Evolutionary conservation across 1,139 yeast species (phyloP).

Genomic region (Saccharomycopsis phalli): DNA sequence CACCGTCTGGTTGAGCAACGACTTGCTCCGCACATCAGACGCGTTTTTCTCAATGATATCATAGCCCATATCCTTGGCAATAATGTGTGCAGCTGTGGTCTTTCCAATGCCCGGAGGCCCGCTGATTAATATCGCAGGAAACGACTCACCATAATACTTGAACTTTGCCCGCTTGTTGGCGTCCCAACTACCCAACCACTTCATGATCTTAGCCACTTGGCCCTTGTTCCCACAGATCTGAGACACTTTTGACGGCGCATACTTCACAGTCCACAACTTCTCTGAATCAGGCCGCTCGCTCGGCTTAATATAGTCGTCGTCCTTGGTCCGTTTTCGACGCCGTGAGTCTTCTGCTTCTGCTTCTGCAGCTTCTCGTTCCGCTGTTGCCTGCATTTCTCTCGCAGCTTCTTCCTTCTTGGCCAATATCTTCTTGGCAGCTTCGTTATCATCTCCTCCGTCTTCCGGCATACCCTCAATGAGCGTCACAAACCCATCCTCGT

Average conservation of each 20-base stretch:
- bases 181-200: constrained; percentile 80
- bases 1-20: constrained; percentile 56
- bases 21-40: constrained; percentile 83
- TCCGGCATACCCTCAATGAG: constrained; percentile 76
- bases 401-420: constrained; percentile 64
- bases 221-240: constrained; percentile 93
- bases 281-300: constrained; percentile 37
- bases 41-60: constrained; percentile 74
- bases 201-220: constrained; percentile 51
- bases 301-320: constrained; percentile 22
- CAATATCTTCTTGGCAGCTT: constrained; percentile 62
- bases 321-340: constrained; percentile 24
- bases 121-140: constrained; percentile 74
- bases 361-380: constrained; percentile 35
- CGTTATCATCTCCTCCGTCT: constrained; percentile 79
- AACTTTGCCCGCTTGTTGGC: constrained; percentile 46
- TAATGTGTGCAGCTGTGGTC: constrained; percentile 70
- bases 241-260: constrained; percentile 68
- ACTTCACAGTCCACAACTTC: constrained; percentile 84
- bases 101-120: constrained; percentile 86
- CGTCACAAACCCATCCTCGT: constrained; percentile 77
- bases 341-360: constrained; percentile 26
- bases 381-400: constrained; percentile 42
- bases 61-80: constrained; percentile 59
- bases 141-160: constrained; percentile 48